Evolutionary conservation across 2,329 filamentous ascomycete genomes (phyloP).

Genomic region (Coniochaeta ligniaria): DNA sequence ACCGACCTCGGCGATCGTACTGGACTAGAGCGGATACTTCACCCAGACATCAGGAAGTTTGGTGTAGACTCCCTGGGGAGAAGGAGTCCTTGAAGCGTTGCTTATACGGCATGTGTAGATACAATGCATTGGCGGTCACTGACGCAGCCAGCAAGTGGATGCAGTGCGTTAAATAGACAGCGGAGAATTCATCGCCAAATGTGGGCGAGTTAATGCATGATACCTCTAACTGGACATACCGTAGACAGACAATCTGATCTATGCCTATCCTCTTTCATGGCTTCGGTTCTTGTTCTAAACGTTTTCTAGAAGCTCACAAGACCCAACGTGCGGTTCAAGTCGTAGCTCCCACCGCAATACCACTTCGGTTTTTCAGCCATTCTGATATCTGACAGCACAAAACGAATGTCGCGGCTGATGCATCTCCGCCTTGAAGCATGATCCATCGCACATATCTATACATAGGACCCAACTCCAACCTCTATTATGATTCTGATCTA

Average conservation of each 20-base stretch:
- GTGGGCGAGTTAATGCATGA: background rate
- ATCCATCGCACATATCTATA: background rate
- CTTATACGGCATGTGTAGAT: background rate
- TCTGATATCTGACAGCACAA: too few relatives aligned
- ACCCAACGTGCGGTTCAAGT: background rate
- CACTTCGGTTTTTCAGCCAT: background rate
- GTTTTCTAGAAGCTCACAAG: background rate
- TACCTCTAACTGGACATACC: background rate
- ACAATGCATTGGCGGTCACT: background rate
- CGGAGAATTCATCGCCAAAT: background rate
- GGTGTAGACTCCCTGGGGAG: background rate
- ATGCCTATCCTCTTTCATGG: background rate
- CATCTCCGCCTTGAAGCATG: background rate
- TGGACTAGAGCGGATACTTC: background rate
- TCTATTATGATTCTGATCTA: background rate
- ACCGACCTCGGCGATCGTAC: background rate
- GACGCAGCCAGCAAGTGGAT: background rate
- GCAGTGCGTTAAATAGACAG: background rate
- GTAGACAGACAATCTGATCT: background rate
- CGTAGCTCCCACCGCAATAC: background rate
- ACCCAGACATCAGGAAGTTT: background rate
- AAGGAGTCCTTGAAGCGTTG: background rate
- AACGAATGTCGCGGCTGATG: background rate
- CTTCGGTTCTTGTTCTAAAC: background rate
- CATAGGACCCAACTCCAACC: background rate